These are phyloP conservation scores for Pyricularia sp. DNA, from an alignment of 2,329 filamentous ascomycete genomes.

Conservation along the genomic window DNA sequence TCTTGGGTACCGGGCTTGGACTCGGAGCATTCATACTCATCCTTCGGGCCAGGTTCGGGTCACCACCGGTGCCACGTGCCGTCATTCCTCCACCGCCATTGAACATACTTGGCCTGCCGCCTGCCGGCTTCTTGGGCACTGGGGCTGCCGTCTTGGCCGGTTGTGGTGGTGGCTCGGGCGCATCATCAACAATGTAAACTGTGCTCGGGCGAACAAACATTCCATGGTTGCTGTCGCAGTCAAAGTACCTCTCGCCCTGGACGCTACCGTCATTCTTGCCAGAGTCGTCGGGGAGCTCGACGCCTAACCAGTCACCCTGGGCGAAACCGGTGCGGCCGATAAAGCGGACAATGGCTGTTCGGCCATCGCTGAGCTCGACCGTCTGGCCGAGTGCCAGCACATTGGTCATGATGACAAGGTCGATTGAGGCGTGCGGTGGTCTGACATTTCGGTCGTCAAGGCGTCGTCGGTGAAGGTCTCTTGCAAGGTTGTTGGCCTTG, in stretches of 20 bases:
- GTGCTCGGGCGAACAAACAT: slow-evolving; percentile 77
- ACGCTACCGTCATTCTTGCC: slow-evolving; percentile 95
- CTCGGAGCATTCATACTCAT: slow-evolving; percentile 61
- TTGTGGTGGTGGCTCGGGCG: slow-evolving; percentile 22
- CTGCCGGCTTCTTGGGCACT: slow-evolving; percentile 22
- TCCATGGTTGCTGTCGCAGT: slow-evolving; percentile 60
- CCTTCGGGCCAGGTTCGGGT: slow-evolving; percentile 44
- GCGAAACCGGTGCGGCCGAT: slow-evolving; percentile 70
- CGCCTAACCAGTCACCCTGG: slow-evolving; percentile 73
- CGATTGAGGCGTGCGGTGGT: neutral
- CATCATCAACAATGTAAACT: slow-evolving; percentile 44
- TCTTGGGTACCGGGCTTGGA: slow-evolving; percentile 54
- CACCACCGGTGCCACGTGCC: slow-evolving; percentile 27
- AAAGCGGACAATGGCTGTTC: slow-evolving; percentile 66
- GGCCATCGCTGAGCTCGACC: slow-evolving; percentile 67
- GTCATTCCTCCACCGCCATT: slow-evolving; percentile 23
- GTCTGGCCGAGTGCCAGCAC: slow-evolving; percentile 55
- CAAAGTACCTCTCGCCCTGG: slow-evolving; percentile 76
- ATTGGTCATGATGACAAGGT: slow-evolving; percentile 29
- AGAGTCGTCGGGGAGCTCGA: slow-evolving; percentile 68
- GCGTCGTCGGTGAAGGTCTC: neutral
- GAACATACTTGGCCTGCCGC: slow-evolving; percentile 17
- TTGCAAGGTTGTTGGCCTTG: neutral
- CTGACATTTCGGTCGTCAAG: neutral
- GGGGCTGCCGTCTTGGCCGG: slow-evolving; percentile 19